These are phyloP conservation scores for Colletotrichum sp. DNA, from an alignment of 2,329 filamentous ascomycete species.

Conservation along the genomic window DNA sequence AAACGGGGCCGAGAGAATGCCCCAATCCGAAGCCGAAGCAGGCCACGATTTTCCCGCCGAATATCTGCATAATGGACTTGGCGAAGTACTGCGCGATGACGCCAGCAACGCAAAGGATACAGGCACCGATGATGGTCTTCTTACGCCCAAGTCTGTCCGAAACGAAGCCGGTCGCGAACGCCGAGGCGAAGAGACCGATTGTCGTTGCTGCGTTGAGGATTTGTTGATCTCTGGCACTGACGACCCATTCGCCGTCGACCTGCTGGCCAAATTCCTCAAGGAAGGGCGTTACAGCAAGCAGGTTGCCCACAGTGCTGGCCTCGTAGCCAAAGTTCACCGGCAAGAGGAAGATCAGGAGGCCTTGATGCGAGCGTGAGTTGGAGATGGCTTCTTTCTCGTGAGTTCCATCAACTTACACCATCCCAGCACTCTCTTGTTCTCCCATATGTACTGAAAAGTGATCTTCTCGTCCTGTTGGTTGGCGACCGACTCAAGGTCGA, in stretches of 20 bases:
- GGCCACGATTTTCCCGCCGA: conserved; percentile 31
- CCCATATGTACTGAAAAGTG: background rate
- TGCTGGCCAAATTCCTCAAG: conserved; percentile 28
- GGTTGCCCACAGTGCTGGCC: conserved; percentile 30
- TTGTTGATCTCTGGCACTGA: conserved; percentile 31
- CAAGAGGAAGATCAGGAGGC: conserved; percentile 10
- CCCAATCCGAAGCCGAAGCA: conserved; percentile 34
- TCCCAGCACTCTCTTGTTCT: conserved; percentile 1
- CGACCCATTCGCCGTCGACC: conserved; percentile 20
- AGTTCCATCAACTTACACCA: background rate
- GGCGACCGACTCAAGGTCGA: background rate
- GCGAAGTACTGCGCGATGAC: conserved; percentile 29
- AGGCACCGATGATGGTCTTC: conserved; percentile 25
- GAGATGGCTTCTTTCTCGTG: background rate
- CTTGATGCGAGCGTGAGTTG: background rate
- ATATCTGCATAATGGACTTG: conserved; percentile 24
- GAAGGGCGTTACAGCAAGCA: conserved; percentile 32
- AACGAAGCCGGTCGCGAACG: conserved; percentile 30
- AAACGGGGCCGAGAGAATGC: conserved; percentile 35
- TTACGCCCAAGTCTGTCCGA: conserved; percentile 30
- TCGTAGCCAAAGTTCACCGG: conserved; percentile 30
- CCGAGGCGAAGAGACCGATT: conserved; percentile 32
- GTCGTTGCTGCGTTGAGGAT: conserved; percentile 33
- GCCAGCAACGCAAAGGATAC: conserved; percentile 23
- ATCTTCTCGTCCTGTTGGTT: background rate